phyloP scores from a whole-genome alignment of 768 basidiomycete species.

The Gautieria morchelliformis region DNA sequence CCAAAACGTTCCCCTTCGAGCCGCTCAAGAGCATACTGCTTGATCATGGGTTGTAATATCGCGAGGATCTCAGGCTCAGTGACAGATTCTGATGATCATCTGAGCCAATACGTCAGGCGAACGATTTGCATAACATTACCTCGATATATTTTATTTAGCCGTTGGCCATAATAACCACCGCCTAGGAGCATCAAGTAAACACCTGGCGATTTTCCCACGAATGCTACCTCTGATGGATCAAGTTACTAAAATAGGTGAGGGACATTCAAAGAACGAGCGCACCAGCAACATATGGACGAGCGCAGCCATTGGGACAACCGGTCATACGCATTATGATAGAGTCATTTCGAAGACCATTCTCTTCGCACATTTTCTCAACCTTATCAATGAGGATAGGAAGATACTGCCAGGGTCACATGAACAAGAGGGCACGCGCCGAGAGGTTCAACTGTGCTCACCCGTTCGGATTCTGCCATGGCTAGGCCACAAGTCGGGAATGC shows the following conservation, averaged over 20 bases:
- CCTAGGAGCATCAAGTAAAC: conserved; percentile 92
- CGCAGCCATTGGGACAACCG: conserved; percentile 91
- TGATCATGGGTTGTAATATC: conserved; percentile 90
- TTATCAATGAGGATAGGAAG: conserved; percentile 88
- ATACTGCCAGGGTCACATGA: conserved; percentile 40
- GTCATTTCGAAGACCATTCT: conserved; percentile 87
- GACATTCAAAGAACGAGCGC: neutral
- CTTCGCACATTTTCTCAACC: conserved; percentile 91
- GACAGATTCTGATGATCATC: conserved; percentile 53
- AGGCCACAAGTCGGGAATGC: conserved; percentile 93
- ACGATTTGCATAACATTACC: conserved; percentile 31
- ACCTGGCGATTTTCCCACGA: conserved; percentile 93
- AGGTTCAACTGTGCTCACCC: conserved; percentile 30
- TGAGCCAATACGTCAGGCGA: neutral
- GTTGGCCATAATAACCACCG: conserved; percentile 89
- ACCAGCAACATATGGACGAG: conserved; percentile 88
- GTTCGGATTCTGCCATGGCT: conserved; percentile 73
- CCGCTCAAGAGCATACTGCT: conserved; percentile 81
- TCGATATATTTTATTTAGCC: conserved; percentile 93
- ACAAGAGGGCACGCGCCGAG: conserved; percentile 25
- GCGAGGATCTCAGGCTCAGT: conserved; percentile 87
- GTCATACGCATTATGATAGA: conserved; percentile 99
- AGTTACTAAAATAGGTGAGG: neutral
- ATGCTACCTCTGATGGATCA: conserved; percentile 69
- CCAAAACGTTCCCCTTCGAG: conserved; percentile 86